Evolutionary conservation across 2,329 filamentous ascomycete genomes (phyloP).

Genomic region (Cyanodermella asteris): DNA sequence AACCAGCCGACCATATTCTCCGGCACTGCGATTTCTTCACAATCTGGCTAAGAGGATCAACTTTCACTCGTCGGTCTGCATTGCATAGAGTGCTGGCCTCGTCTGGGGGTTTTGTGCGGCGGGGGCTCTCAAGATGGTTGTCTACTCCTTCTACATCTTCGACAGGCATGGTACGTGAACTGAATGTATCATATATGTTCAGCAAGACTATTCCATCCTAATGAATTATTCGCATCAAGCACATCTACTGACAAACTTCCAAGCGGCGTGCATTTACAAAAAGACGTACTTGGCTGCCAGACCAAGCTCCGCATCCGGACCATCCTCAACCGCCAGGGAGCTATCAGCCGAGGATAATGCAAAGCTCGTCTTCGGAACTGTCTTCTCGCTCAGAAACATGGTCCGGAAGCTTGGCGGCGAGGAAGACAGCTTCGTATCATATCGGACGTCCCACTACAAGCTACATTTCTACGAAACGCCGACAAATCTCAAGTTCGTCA

Average conservation of each 20-base stretch:
- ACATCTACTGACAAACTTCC: conserved; percentile 2
- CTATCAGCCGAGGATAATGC: conserved; percentile 56
- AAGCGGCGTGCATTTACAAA: conserved; percentile 95
- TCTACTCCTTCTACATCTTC: conserved; percentile 98
- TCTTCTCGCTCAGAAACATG: conserved; percentile 94
- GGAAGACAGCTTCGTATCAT: conserved; percentile 88
- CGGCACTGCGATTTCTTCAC: no score
- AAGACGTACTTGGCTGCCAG: conserved; percentile 58
- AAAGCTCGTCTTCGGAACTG: conserved; percentile 89
- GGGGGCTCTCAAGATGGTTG: conserved; percentile 49
- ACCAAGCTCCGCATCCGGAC: conserved; percentile 24
- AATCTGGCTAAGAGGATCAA: no score
- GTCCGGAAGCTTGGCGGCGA: conserved; percentile 82
- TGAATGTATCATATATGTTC: no score
- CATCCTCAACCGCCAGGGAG: conserved; percentile 16
- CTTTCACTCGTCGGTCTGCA: no score
- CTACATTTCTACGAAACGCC: conserved; percentile 98
- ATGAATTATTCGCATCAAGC: conserved; percentile 1
- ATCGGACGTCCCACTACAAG: conserved; percentile 86
- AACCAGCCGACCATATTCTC: no score
- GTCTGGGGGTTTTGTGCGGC: conserved; percentile 1
- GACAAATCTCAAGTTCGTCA: conserved; percentile 84
- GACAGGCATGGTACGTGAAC: conserved; percentile 68
- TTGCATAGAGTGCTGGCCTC: background rate
- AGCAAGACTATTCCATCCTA: background rate